phyloP scores from a whole-genome alignment of 176 grass and related monocot genomes.

The Aegilops speltoides region DNA sequence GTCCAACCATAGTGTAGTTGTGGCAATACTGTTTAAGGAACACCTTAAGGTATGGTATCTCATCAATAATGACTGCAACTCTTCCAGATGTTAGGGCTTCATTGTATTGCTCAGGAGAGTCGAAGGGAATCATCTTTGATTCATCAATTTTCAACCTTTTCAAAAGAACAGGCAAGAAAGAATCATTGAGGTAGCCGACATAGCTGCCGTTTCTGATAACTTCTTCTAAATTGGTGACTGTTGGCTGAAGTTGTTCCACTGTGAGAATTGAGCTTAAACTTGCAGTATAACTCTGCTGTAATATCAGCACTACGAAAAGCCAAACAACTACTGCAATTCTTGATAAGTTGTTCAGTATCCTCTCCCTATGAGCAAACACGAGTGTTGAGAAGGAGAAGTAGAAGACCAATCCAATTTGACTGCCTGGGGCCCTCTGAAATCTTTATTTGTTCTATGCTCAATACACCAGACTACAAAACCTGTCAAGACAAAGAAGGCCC shows the following conservation, averaged over 20 bases:
- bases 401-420: conserved; percentile 65
- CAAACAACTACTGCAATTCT: conserved; percentile 60
- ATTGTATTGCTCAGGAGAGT: conserved; percentile 62
- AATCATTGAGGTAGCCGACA: conserved; percentile 76
- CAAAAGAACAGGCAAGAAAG: conserved; percentile 65
- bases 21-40: conserved; percentile 56
- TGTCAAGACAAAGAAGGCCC: conserved; percentile 63
- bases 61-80: conserved; percentile 76
- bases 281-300: conserved; percentile 89
- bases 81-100: conserved; percentile 61
- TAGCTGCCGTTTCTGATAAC: conserved; percentile 43
- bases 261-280: conserved; percentile 82
- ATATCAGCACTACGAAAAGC: conserved; percentile 79
- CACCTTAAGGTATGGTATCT: conserved; percentile 87
- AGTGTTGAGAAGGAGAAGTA: conserved; percentile 85
- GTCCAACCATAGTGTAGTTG: conserved; percentile 71
- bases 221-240: conserved; percentile 62
- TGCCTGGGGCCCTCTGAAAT: conserved; percentile 56
- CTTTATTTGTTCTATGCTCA: conserved; percentile 71
- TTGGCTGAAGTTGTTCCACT: conserved; percentile 76
- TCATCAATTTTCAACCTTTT: conserved; percentile 56
- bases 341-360: conserved; percentile 65
- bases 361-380: conserved; percentile 78
- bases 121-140: conserved; percentile 46
- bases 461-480: conserved; percentile 69